Conservation (phyloP, 2,329 filamentous ascomycete species). For the Truncatella angustata region DNA sequence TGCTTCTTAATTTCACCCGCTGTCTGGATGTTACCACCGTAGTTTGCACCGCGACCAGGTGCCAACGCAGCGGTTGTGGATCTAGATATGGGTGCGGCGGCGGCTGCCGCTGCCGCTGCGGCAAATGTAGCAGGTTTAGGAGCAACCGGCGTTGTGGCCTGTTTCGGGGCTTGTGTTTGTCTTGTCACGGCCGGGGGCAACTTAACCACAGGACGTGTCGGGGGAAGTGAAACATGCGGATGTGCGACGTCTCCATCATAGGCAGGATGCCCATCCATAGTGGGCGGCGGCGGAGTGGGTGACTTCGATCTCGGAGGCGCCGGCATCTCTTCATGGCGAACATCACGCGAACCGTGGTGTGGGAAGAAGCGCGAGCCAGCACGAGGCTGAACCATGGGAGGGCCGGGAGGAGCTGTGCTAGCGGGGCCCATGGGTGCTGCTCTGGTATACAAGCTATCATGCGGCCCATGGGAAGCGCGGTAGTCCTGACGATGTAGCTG, state of each 20-base stretch:
- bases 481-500: conserved; percentile 11
- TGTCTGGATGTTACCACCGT: conserved; percentile 23
- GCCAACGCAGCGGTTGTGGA: conserved; percentile 16
- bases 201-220: conserved; percentile 72
- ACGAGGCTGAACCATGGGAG: conserved; percentile 36
- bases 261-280: conserved; percentile 67
- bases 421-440: conserved; percentile 12
- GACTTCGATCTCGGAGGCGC: conserved; percentile 44
- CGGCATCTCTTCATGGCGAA: conserved; percentile 38
- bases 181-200: conserved; percentile 78
- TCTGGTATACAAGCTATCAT: conserved; percentile 17
- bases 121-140: conserved; percentile 42
- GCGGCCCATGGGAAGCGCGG: conserved; percentile 14
- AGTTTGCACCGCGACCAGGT: conserved; percentile 20
- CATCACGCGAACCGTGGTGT: conserved; percentile 40
- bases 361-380: conserved; percentile 64
- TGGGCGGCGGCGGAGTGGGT: conserved; percentile 71
- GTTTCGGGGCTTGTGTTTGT: conserved; percentile 60
- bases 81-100: conserved; percentile 34
- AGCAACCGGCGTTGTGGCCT: conserved; percentile 34
- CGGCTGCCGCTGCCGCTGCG: conserved; percentile 32
- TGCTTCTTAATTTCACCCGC: conserved; percentile 29
- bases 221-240: conserved; percentile 69
- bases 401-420: conserved; percentile 17
- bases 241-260: conserved; percentile 65